Conservation (phyloP, 2,329 filamentous ascomycete species). For the Basipetospora chlamydospora region DNA sequence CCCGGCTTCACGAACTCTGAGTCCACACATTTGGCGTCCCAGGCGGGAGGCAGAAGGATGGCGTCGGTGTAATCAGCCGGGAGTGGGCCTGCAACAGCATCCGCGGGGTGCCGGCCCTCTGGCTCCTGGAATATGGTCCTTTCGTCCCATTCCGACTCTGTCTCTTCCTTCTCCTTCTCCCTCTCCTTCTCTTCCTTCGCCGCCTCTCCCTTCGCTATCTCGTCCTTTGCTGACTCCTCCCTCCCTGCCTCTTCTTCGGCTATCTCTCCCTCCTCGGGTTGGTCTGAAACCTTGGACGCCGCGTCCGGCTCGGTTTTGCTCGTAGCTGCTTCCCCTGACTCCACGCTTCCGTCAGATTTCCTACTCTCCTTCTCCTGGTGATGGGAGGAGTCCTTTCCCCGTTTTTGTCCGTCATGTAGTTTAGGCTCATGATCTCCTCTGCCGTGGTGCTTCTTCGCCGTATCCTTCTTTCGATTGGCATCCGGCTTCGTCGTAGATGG, state of each 20-base stretch:
- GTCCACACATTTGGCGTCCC: constrained; percentile 26
- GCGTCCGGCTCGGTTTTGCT: constrained; percentile 6
- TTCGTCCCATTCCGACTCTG: constrained; percentile 24
- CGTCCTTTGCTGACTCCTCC: too few relatives aligned
- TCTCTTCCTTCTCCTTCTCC: constrained; percentile 18
- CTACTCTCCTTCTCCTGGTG: too few relatives aligned
- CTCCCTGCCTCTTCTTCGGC: constrained; percentile 18
- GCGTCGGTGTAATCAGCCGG: constrained; percentile 26
- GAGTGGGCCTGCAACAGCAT: constrained; percentile 32
- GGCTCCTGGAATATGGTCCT: constrained; percentile 22
- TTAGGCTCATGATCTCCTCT: too few relatives aligned
- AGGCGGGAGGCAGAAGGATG: constrained; percentile 29
- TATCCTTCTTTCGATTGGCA: background rate
- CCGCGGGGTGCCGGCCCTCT: constrained; percentile 20
- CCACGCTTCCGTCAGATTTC: too few relatives aligned
- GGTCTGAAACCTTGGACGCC: constrained; percentile 10
- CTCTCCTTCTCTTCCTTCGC: too few relatives aligned
- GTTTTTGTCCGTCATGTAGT: too few relatives aligned
- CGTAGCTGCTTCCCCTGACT: background rate
- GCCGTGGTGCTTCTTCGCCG: background rate
- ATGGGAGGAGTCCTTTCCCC: too few relatives aligned
- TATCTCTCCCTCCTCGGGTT: constrained; percentile 15
- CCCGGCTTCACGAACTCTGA: constrained; percentile 29
- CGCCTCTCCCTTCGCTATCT: too few relatives aligned
- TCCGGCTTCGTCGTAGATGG: background rate